Evolutionary conservation across 169 alveolate species (phyloP).

Genomic region (Eimeria necatrix): DNA sequence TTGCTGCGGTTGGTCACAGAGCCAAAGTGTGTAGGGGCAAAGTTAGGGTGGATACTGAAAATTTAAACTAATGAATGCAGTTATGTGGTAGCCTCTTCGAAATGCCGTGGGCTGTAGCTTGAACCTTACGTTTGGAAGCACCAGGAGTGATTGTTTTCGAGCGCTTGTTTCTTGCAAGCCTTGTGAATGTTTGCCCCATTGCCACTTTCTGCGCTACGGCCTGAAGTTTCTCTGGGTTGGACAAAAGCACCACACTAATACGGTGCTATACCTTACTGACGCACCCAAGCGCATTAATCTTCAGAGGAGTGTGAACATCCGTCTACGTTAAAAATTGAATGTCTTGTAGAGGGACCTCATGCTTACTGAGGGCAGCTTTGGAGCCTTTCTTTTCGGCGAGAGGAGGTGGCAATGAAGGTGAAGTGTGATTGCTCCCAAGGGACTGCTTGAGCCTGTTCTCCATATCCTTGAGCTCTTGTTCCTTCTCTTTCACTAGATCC

Average conservation of each 20-base stretch:
- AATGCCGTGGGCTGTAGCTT: too few relatives aligned
- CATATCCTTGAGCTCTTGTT: slow-evolving; percentile 21
- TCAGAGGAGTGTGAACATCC: neutral
- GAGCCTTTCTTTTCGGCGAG: slow-evolving; percentile 31
- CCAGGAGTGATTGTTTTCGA: slow-evolving; percentile 25
- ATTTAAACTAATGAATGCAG: too few relatives aligned
- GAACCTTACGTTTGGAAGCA: slow-evolving; percentile 20
- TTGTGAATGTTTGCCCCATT: slow-evolving; percentile 45
- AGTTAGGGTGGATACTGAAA: too few relatives aligned
- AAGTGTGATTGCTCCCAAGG: neutral
- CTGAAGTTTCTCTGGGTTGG: slow-evolving; percentile 53
- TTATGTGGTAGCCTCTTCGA: too few relatives aligned
- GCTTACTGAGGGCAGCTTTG: slow-evolving; percentile 48
- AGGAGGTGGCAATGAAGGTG: neutral
- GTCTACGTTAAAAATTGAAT: neutral
- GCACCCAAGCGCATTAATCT: too few relatives aligned
- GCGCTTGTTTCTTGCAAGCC: slow-evolving; percentile 67
- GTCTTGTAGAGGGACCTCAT: neutral
- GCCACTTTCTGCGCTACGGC: slow-evolving; percentile 68
- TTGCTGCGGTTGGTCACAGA: too few relatives aligned
- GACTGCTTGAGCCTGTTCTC: slow-evolving; percentile 52
- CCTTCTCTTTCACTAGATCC: slow-evolving; percentile 42
- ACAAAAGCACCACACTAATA: neutral
- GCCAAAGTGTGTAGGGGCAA: too few relatives aligned
- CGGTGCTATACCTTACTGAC: neutral